Evolutionary conservation across 2,329 filamentous ascomycete species (phyloP).

Genomic region (Colletotrichum theobromicola): DNA sequence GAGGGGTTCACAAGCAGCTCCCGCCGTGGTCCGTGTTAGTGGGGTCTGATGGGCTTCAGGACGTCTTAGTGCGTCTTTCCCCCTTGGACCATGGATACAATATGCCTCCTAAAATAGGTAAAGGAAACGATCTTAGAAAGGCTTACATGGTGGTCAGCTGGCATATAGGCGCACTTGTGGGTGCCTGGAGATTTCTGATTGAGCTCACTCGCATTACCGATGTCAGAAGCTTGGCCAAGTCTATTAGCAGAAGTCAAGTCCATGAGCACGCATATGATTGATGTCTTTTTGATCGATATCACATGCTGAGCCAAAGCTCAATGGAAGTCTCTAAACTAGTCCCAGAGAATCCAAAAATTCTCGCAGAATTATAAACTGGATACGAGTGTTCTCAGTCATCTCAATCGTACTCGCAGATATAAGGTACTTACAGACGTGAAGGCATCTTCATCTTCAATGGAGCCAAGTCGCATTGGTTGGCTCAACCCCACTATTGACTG

Average conservation of each 20-base stretch:
- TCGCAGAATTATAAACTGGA: neutral
- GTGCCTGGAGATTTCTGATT: neutral
- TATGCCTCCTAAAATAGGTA: neutral
- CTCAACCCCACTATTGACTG: neutral
- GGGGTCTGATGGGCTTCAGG: neutral
- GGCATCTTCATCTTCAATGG: neutral
- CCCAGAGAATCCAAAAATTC: neutral
- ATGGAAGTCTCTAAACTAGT: neutral
- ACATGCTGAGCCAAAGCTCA: neutral
- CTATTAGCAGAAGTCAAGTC: neutral
- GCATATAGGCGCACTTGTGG: neutral
- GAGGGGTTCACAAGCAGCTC: neutral
- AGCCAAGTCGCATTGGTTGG: neutral
- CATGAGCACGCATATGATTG: neutral
- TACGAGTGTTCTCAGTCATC: neutral
- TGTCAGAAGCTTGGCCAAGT: neutral
- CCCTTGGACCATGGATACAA: neutral
- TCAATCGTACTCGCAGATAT: neutral
- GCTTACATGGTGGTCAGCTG: neutral
- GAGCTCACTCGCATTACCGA: neutral
- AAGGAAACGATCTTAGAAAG: neutral
- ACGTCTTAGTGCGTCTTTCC: neutral
- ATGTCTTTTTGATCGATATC: neutral
- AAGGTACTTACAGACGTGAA: neutral
- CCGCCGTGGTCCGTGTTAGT: neutral